These are phyloP conservation scores for Aspergillus mulundensis DNA, from an alignment of 495 filamentous ascomycete species.

Conservation along the genomic window DNA sequence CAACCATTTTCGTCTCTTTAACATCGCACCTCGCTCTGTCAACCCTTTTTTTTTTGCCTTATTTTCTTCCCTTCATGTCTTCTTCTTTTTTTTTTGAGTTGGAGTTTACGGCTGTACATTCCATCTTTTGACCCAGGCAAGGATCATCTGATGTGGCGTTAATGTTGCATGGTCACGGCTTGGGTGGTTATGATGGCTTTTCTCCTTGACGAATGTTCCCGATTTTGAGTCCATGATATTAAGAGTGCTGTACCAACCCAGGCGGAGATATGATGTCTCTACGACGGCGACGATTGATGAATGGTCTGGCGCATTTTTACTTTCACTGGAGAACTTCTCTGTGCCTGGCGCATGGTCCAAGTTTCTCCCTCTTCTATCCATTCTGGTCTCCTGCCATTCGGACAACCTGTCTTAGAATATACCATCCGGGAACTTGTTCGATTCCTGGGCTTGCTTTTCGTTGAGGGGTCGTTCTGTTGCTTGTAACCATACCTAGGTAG, in stretches of 20 bases:
- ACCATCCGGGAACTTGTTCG: slow-evolving; percentile 28
- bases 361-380: slow-evolving; percentile 8
- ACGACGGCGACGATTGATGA: slow-evolving; percentile 16
- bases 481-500: slow-evolving; percentile 24
- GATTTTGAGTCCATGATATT: slow-evolving; percentile 11
- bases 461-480: not conserved
- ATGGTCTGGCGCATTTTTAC: slow-evolving; percentile 19
- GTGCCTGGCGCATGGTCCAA: slow-evolving; percentile 33
- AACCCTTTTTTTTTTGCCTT: slow-evolving; percentile 5
- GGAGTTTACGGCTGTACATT: slow-evolving; percentile 19
- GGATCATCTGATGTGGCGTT: slow-evolving; percentile 16
- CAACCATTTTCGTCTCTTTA: too few relatives aligned
- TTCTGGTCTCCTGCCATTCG: slow-evolving; percentile 19
- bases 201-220: slow-evolving; percentile 11
- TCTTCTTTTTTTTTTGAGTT: slow-evolving; percentile 2
- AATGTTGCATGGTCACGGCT: slow-evolving; percentile 19
- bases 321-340: slow-evolving; percentile 6
- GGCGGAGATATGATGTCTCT: slow-evolving; percentile 7
- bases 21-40: slow-evolving; percentile 4
- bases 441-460: slow-evolving; percentile 20
- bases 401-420: slow-evolving; percentile 38
- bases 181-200: slow-evolving; percentile 11
- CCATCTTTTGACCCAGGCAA: slow-evolving; percentile 16
- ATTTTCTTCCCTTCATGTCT: slow-evolving; percentile 2
- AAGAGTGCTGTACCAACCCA: slow-evolving; percentile 15